Evolutionary conservation across 352 stramenopile genomes (phyloP).

Genomic region (Stramenopiles sp.): DNA sequence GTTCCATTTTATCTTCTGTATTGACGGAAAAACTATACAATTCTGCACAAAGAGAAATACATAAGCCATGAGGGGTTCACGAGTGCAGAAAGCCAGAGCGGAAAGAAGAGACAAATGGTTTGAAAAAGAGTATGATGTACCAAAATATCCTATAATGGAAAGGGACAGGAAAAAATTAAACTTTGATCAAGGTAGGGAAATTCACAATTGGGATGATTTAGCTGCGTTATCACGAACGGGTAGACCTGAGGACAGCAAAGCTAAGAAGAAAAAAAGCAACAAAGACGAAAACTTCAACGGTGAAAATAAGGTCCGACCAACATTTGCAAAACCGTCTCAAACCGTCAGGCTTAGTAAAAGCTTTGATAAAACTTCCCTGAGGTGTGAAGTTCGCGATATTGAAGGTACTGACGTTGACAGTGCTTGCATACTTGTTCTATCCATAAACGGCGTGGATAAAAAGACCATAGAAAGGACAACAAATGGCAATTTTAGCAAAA

Average conservation of each 20-base stretch:
- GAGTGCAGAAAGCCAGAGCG: neutral
- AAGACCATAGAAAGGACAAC: neutral
- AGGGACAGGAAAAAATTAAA: neutral
- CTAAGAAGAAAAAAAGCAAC: neutral
- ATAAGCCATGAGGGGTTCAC: too few relatives aligned
- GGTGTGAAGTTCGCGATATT: neutral
- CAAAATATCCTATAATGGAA: neutral
- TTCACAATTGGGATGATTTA: neutral
- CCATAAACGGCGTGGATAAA: neutral
- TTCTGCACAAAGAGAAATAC: too few relatives aligned
- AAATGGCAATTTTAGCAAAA: neutral
- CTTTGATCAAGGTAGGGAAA: neutral
- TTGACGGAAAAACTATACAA: neutral
- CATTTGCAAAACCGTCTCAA: neutral
- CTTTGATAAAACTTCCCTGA: neutral
- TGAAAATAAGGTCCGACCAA: neutral
- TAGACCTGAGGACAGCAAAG: neutral
- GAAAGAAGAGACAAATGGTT: neutral
- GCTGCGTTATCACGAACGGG: neutral
- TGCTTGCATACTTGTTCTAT: neutral
- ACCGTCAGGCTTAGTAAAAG: neutral
- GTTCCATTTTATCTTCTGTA: neutral
- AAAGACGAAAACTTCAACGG: neutral
- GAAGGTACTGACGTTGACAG: neutral
- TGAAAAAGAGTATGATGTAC: neutral